Conservation (phyloP, 108 stramenopile species). For the Epipyxis sp. region DNA sequence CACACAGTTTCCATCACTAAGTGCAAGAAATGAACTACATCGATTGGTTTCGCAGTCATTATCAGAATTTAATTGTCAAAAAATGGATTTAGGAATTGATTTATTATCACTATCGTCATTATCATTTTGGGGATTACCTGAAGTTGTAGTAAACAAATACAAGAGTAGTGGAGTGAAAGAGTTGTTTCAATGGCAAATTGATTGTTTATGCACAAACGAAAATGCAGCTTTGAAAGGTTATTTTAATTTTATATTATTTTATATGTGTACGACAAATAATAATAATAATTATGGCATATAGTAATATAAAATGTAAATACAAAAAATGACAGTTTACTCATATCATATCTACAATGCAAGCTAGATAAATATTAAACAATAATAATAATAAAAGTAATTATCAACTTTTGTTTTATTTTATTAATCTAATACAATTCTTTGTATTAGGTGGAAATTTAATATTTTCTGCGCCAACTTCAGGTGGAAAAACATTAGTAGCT, state of each 20-base stretch:
- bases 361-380: no score
- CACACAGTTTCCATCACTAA: background rate
- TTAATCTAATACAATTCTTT: no score
- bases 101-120: background rate
- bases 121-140: constrained; percentile 31
- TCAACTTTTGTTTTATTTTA: no score
- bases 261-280: no score
- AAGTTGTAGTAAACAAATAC: constrained; percentile 10
- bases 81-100: background rate
- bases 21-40: background rate
- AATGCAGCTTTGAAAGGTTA: constrained; percentile 34
- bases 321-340: no score
- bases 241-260: no score
- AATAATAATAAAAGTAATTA: no score
- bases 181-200: constrained; percentile 51
- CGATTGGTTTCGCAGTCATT: background rate
- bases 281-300: no score
- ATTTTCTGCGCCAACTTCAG: constrained; percentile 53
- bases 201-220: constrained; percentile 46
- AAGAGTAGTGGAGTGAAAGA: constrained; percentile 25
- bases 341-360: no score
- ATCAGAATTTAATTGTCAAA: background rate
- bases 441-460: constrained; percentile 47
- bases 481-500: constrained; percentile 53
- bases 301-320: no score